Evolutionary conservation across 805 yeast species (phyloP).

Genomic region (Barnettozyma wickerhamii): DNA sequence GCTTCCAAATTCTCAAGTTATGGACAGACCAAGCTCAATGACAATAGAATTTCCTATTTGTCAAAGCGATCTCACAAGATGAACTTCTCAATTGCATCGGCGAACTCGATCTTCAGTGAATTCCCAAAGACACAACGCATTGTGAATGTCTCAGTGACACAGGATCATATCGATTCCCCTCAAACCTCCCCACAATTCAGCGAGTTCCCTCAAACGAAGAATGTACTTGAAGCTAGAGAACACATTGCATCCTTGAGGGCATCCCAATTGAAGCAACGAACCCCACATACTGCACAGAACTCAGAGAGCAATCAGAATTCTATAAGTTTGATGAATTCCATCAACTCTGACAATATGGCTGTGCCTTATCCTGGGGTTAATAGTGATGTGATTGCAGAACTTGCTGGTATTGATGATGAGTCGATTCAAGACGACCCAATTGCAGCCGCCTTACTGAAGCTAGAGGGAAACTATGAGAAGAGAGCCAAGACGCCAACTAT

Average conservation of each 20-base stretch:
- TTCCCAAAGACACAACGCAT: constrained; percentile 4
- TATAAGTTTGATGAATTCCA: constrained; percentile 9
- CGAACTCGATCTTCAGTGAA: constrained; percentile 20
- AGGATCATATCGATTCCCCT: constrained; percentile 4
- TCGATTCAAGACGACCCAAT: constrained; percentile 65
- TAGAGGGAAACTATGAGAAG: constrained; percentile 60
- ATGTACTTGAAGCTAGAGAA: too few species aligned
- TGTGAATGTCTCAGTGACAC: constrained; percentile 15
- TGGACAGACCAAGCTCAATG: neutral
- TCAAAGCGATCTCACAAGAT: constrained; percentile 22
- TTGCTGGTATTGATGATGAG: constrained; percentile 85
- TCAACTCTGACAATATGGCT: constrained; percentile 18
- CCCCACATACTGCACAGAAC: too few species aligned
- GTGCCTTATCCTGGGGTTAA: constrained; percentile 43
- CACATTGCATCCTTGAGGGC: too few species aligned
- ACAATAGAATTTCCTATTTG: constrained; percentile 19
- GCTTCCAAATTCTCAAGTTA: neutral
- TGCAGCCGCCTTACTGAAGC: constrained; percentile 64
- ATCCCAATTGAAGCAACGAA: too few species aligned
- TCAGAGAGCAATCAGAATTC: neutral
- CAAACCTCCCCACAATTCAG: neutral
- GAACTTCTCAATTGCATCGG: constrained; percentile 11
- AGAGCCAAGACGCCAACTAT: constrained; percentile 6
- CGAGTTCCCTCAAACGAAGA: neutral
- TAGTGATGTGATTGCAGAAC: constrained; percentile 60